Evolutionary conservation across 306 rosid species (phyloP).

Genomic region (Glycyrrhiza uralensis): DNA sequence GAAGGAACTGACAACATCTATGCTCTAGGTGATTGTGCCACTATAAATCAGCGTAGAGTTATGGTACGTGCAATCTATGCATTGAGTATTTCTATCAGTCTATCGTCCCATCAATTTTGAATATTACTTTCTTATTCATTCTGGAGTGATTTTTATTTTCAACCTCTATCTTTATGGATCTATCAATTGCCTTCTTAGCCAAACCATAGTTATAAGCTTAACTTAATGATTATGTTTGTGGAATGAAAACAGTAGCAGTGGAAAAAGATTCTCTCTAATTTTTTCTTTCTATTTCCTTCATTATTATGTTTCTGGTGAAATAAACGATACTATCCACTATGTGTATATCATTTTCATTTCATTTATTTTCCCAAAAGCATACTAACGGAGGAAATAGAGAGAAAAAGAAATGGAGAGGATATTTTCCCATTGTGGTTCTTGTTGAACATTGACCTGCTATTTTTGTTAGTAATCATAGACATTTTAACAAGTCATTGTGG

Average conservation of each 20-base stretch:
- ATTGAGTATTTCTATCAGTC: background rate
- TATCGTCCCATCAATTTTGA: background rate
- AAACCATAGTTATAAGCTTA: too few relatives aligned
- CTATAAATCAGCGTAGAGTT: slow-evolving; percentile 86
- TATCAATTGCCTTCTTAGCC: background rate
- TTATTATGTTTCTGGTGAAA: too few relatives aligned
- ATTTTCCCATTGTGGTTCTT: background rate
- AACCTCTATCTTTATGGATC: background rate
- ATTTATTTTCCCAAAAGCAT: too few relatives aligned
- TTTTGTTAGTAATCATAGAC: background rate
- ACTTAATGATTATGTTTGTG: background rate
- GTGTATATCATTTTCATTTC: too few relatives aligned
- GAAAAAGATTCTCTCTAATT: too few relatives aligned
- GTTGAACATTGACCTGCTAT: background rate
- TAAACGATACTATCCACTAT: too few relatives aligned
- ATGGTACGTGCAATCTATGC: slow-evolving; percentile 48
- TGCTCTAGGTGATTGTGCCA: slow-evolving; percentile 96
- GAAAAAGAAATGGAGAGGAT: too few relatives aligned
- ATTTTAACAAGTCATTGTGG: background rate
- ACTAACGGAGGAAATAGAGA: too few relatives aligned
- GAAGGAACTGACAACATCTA: slow-evolving; percentile 75
- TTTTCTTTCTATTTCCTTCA: too few relatives aligned
- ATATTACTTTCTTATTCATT: background rate
- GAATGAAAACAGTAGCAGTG: background rate
- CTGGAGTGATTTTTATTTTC: background rate